phyloP scores from a whole-genome alignment of 805 yeast species.

The Lipomyces yamadae region DNA sequence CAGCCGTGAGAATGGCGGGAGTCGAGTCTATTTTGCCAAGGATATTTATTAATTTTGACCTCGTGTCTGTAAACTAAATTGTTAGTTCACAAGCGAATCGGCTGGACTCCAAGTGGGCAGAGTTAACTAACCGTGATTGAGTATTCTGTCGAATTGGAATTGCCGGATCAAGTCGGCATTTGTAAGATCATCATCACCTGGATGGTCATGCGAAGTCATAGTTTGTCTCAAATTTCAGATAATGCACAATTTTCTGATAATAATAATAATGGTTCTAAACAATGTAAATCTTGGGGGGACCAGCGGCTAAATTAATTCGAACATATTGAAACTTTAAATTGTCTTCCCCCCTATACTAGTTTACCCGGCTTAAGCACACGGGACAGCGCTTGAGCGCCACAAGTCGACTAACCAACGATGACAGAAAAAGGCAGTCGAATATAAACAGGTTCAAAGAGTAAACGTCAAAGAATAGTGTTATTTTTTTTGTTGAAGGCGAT shows the following conservation, averaged over 20 bases:
- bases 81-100: too few species aligned
- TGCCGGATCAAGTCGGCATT: conserved; percentile 8
- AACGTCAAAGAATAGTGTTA: background rate
- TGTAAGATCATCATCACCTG: background rate
- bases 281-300: too few species aligned
- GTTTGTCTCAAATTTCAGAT: too few species aligned
- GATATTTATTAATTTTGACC: conserved; percentile 65
- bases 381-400: background rate
- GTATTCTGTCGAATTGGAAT: conserved; percentile 18
- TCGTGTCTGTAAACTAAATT: conserved; percentile 53
- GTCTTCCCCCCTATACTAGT: background rate
- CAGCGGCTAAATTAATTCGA: too few species aligned
- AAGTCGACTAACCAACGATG: background rate
- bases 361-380: background rate
- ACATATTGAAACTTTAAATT: background rate
- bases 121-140: conserved; percentile 16
- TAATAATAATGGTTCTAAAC: too few species aligned
- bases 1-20: conserved; percentile 72
- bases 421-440: background rate
- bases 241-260: too few species aligned
- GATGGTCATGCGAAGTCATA: background rate
- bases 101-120: too few species aligned
- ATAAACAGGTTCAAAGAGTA: background rate
- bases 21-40: conserved; percentile 67
- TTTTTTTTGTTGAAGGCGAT: background rate